These are phyloP conservation scores for Botrytis elliptica DNA, from an alignment of 2,329 filamentous ascomycete species.

Conservation along the genomic window DNA sequence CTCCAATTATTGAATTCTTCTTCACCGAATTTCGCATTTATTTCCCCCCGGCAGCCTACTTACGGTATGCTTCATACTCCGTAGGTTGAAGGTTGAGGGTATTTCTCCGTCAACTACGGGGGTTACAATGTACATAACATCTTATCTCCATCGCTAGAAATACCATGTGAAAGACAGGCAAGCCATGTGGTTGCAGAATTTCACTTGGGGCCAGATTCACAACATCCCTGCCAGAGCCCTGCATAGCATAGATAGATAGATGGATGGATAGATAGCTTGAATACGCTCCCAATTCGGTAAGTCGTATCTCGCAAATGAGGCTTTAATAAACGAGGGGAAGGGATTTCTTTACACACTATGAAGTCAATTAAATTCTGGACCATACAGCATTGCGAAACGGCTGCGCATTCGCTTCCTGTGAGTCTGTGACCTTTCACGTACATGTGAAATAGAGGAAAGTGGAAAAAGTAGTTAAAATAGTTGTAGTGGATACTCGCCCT, in stretches of 20 bases:
- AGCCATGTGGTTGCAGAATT: conserved; percentile 4
- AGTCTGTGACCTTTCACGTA: conserved; percentile 4
- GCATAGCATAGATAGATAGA: conserved; percentile 1
- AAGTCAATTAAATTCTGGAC: conserved; percentile 3
- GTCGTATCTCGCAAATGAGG: conserved; percentile 3
- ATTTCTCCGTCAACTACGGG: background rate
- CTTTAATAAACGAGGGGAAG: background rate
- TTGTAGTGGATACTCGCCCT: background rate
- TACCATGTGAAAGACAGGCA: conserved; percentile 9
- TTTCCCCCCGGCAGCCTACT: background rate
- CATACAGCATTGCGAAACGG: background rate
- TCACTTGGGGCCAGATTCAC: background rate
- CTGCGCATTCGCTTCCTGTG: background rate
- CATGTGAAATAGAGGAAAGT: background rate
- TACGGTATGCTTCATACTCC: background rate
- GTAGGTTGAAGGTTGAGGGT: background rate
- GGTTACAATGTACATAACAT: background rate
- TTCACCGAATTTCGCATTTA: background rate
- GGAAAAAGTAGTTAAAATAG: background rate
- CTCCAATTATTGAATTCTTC: background rate
- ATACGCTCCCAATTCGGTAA: background rate
- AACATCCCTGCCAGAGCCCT: background rate
- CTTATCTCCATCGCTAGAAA: background rate
- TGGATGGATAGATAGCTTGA: background rate
- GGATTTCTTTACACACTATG: background rate